A percentile compares a stretch with the other conserved stretches of the same genome.
Conservation (phyloP, 768 basidiomycete species). For the Chalciporus sphaerocephalus region DNA sequence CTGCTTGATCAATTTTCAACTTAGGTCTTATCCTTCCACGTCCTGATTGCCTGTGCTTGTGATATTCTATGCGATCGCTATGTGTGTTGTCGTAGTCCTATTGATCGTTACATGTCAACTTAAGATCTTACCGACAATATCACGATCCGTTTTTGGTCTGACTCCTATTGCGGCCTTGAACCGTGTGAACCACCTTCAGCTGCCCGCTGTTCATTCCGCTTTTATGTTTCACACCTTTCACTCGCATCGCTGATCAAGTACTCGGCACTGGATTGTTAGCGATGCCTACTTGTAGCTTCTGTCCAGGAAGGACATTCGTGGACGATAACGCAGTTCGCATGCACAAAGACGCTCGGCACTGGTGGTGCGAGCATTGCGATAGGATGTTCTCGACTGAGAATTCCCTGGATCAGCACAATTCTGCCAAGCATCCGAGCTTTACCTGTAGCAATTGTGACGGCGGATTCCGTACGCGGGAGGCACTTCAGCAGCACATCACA, state of each 20-base stretch:
- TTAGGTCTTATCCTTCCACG: not conserved
- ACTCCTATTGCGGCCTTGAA: not conserved
- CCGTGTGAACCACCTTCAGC: not conserved
- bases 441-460: slow-evolving; percentile 9
- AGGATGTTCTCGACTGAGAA: not conserved
- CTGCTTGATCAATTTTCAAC: slow-evolving; percentile 10
- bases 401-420: slow-evolving; percentile 3
- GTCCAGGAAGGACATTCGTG: slow-evolving; percentile 17
- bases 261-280: not conserved
- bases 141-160: not conserved
- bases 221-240: not conserved
- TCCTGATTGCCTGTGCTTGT: not conserved
- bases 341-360: slow-evolving; percentile 7
- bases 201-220: not conserved
- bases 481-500: slow-evolving; percentile 15
- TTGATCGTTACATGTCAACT: too few species aligned
- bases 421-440: slow-evolving; percentile 7
- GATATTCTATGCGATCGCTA: too few species aligned
- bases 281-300: slow-evolving; percentile 20
- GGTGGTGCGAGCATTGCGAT: slow-evolving; percentile 1
- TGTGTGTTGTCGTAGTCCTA: too few species aligned
- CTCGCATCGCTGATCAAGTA: not conserved
- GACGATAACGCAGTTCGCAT: slow-evolving; percentile 4
- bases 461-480: not conserved
- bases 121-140: too few species aligned